A percentile compares a stretch with the other conserved stretches of the same genome.
Evolutionary conservation across 495 filamentous ascomycete genomes (phyloP).

Genomic region (Trichoderma reesei): DNA sequence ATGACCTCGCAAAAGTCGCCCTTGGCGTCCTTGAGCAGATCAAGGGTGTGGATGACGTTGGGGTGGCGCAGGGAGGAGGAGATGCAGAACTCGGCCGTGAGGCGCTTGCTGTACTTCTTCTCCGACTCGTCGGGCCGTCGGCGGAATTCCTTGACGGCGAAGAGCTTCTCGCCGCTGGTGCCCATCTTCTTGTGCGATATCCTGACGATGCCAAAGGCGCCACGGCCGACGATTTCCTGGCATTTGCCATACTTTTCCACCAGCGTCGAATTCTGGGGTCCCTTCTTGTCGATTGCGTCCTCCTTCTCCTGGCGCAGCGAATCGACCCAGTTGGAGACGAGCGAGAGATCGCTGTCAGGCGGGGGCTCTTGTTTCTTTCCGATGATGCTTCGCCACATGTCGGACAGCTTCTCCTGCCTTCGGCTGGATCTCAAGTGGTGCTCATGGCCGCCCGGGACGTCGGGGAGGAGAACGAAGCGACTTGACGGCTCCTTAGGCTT

Average conservation of each 20-base stretch:
- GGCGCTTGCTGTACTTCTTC: slow-evolving; percentile 94
- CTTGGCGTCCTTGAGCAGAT: slow-evolving; percentile 90
- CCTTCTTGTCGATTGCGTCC: slow-evolving; percentile 29
- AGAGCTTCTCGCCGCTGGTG: slow-evolving; percentile 82
- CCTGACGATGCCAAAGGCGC: slow-evolving; percentile 93
- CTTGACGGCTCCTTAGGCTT: slow-evolving; percentile 21
- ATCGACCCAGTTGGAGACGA: slow-evolving; percentile 94
- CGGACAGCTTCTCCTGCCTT: slow-evolving; percentile 90
- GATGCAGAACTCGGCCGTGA: slow-evolving; percentile 99
- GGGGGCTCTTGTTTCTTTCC: slow-evolving; percentile 60
- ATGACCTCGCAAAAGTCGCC: slow-evolving; percentile 99
- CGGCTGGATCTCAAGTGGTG: slow-evolving; percentile 80
- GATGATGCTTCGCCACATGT: slow-evolving; percentile 77
- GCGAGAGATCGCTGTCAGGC: slow-evolving; percentile 72
- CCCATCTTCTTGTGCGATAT: slow-evolving; percentile 96
- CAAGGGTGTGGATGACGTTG: slow-evolving; percentile 96
- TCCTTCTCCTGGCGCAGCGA: slow-evolving; percentile 84
- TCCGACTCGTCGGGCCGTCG: slow-evolving; percentile 84
- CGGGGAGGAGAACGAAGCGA: slow-evolving; percentile 34
- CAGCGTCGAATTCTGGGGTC: slow-evolving; percentile 61
- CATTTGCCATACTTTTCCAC: slow-evolving; percentile 98
- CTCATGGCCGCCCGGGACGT: slow-evolving; percentile 56
- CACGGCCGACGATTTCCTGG: slow-evolving; percentile 94
- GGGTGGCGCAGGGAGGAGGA: slow-evolving; percentile 93
- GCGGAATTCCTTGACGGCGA: slow-evolving; percentile 97